Conservation (phyloP, 2,329 filamentous ascomycete species). For the Byssochlamys sp. region DNA sequence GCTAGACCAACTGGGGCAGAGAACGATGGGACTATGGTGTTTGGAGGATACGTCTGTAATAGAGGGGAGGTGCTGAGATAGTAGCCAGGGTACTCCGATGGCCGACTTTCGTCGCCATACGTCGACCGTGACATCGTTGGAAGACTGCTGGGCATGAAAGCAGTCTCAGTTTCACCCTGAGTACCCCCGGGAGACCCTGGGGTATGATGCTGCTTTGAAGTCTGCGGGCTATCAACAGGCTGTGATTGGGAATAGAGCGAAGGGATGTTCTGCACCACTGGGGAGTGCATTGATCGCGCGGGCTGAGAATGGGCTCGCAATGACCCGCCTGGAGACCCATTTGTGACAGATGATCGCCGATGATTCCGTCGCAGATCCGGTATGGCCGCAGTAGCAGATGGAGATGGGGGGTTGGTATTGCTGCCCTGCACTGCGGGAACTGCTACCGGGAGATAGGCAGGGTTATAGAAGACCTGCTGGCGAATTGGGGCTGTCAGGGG, state of each 20-base stretch:
- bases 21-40: constrained; percentile 28
- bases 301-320: constrained; percentile 43
- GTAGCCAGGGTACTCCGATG: constrained; percentile 38
- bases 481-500: constrained; percentile 23
- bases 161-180: constrained; percentile 23
- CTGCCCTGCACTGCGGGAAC: constrained; percentile 27
- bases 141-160: constrained; percentile 22
- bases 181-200: constrained; percentile 25
- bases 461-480: constrained; percentile 26
- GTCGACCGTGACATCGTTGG: constrained; percentile 24
- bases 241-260: constrained; percentile 25
- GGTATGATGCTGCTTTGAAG: constrained; percentile 20
- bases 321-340: constrained; percentile 32
- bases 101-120: constrained; percentile 28
- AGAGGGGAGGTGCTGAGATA: constrained; percentile 38
- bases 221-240: constrained; percentile 19
- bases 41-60: constrained; percentile 32
- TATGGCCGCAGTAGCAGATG: constrained; percentile 28
- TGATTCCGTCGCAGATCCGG: constrained; percentile 37
- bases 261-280: constrained; percentile 20
- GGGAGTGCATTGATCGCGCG: constrained; percentile 34
- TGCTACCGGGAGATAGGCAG: constrained; percentile 29
- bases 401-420: constrained; percentile 39
- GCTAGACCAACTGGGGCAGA: constrained; percentile 30
- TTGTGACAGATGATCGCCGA: constrained; percentile 36